Conservation (phyloP, 768 basidiomycete genomes). For the Gelatoporia subvermispora region DNA sequence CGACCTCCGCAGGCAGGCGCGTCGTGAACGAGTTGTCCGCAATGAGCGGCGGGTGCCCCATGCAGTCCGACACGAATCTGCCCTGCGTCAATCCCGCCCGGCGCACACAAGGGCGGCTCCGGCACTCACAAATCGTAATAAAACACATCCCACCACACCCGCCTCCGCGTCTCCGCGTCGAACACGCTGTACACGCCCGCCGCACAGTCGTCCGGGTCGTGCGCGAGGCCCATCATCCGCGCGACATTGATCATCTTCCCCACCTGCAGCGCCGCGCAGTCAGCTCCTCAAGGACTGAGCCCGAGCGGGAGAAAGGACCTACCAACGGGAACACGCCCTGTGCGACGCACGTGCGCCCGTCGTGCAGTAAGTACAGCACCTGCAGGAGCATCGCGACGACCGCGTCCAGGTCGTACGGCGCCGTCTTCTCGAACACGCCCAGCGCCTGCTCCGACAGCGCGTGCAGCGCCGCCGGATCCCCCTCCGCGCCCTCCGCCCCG, state of each 20-base stretch:
- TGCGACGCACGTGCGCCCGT: conserved; percentile 39
- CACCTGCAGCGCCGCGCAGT: conserved; percentile 32
- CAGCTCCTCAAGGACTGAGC: not conserved
- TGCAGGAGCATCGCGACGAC: conserved; percentile 57
- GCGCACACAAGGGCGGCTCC: not conserved
- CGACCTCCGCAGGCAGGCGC: conserved; percentile 50
- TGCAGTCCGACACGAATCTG: conserved; percentile 67
- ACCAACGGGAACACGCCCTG: conserved; percentile 42
- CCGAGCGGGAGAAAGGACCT: conserved; percentile 9
- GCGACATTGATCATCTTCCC: conserved; percentile 69
- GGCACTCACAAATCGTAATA: conserved; percentile 69
- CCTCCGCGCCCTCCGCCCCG: conserved; percentile 17
- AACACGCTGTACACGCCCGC: conserved; percentile 40
- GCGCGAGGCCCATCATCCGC: conserved; percentile 55
- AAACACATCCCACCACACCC: conserved; percentile 77
- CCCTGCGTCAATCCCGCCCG: not conserved
- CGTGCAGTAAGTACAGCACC: conserved; percentile 48
- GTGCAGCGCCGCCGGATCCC: conserved; percentile 34
- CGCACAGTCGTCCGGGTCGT: conserved; percentile 52
- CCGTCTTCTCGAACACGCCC: conserved; percentile 36
- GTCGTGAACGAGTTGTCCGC: conserved; percentile 50
- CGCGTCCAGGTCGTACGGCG: conserved; percentile 49
- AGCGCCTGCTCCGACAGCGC: conserved; percentile 47
- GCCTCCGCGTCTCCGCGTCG: conserved; percentile 46
- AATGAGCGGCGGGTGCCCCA: conserved; percentile 60